Base-by-base conservation (phyloP, 345 rosid species). In the Boechera stricta region DNA sequence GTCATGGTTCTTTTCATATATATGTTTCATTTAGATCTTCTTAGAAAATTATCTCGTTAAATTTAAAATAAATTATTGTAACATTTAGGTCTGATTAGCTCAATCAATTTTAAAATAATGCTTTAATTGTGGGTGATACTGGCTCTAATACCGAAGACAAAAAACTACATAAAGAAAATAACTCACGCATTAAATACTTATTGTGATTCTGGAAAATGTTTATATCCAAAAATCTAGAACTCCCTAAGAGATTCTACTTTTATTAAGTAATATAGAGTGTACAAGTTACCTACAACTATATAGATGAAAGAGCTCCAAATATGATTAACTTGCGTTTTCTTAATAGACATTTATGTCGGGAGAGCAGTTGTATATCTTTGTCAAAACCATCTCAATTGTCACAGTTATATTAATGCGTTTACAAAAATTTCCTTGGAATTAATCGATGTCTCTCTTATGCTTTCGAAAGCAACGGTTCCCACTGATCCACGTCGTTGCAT, bases 401-500 rank as follows among this genome's bases (percentile, higher is more conserved):
- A 45, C 71, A 6, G 21, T 7, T 51, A 38, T 53, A 64, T 49
- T 21, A 42, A 65, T 71, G 55, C 26, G 42, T 61, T 48, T 75
- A 35, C 49, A 39, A 13, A n/a, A 48, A 2, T 48, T 53, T 68
- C 24, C 5, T n/a, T 38, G 71, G 28, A 55, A 49, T 26, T 6
- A 52, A 52, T 36, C 56, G 60, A 70, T 71, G 60, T 36, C 26
- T 54, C 26, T 63, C 55, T 45, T 77, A 77, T 77, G 47, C 38
- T 49, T 38, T 12, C 7, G 28, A 66, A 67, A 67, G 59, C 29
- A 52, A 73, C 74, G 82, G 70, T 67, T 60, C 49, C 15, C 13
- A 60, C 57, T 72, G 24, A 72, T 67, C 77, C 81, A 78, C 81
- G 81, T 59, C 77, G 64, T 72, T 66, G 77, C 69, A 65, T 67